These are phyloP conservation scores for Aspergillus ustus DNA, from an alignment of 2,329 filamentous ascomycete genomes.

Conservation along the genomic window DNA sequence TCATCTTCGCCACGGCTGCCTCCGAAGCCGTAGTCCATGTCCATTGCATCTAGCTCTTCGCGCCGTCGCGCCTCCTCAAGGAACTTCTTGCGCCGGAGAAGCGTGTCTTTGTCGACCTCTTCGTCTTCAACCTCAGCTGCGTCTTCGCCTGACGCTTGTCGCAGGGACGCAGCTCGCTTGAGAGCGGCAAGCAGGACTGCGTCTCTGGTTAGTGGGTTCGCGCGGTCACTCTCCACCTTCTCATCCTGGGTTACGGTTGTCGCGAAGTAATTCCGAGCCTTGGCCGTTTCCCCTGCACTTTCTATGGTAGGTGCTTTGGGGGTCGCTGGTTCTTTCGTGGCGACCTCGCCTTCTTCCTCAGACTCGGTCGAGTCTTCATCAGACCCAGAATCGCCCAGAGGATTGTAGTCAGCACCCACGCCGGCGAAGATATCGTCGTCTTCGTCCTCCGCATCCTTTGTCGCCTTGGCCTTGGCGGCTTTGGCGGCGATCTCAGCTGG, in stretches of 20 bases:
- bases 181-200: conserved; percentile 81
- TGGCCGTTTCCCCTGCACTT: conserved; percentile 22
- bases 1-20: conserved; percentile 84
- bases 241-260: conserved; percentile 47
- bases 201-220: conserved; percentile 64
- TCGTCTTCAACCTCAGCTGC: conserved; percentile 37
- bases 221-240: conserved; percentile 52
- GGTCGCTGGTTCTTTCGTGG: conserved; percentile 7
- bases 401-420: conserved; percentile 64
- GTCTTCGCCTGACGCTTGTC: conserved; percentile 51
- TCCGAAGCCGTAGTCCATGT: conserved; percentile 94
- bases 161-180: conserved; percentile 76
- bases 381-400: conserved; percentile 58
- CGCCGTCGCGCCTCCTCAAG: conserved; percentile 62
- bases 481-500: conserved; percentile 47
- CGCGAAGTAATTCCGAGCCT: conserved; percentile 55
- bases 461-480: conserved; percentile 25
- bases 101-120: conserved; percentile 63
- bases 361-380: conserved; percentile 51
- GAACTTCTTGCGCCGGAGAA: conserved; percentile 74
- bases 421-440: conserved; percentile 68
- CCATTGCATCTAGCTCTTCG: conserved; percentile 80
- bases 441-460: conserved; percentile 58
- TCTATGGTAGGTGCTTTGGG: conserved; percentile 18
- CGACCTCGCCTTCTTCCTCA: conserved; percentile 33